Evolutionary conservation across 192 early-diverging fungal genomes (phyloP).

Genomic region (Coemansia sp.): DNA sequence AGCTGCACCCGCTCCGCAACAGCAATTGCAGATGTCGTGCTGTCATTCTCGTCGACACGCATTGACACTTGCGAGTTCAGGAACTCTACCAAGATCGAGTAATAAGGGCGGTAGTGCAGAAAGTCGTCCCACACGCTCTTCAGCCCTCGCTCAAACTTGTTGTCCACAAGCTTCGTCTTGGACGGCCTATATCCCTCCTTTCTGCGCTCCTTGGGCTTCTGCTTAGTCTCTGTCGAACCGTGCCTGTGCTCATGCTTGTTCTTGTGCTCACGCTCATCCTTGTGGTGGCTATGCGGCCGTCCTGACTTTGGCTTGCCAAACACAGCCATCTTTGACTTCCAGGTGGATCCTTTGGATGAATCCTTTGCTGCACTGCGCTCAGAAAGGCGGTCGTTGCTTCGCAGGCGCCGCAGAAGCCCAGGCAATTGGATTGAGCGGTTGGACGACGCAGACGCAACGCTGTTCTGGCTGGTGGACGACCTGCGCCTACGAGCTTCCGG

Average conservation of each 20-base stretch:
- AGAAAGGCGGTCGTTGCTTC: conserved; percentile 25
- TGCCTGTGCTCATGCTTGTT: background rate
- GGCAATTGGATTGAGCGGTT: conserved; percentile 31
- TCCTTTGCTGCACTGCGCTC: background rate
- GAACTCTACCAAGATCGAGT: conserved; percentile 53
- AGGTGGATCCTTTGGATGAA: conserved; percentile 2
- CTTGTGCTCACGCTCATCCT: background rate
- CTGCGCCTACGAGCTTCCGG: conserved; percentile 1
- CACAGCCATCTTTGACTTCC: conserved; percentile 19
- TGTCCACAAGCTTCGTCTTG: conserved; percentile 18
- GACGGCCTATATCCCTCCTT: conserved; percentile 28
- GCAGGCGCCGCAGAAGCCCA: conserved; percentile 31
- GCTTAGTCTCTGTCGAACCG: background rate
- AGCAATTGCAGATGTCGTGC: conserved; percentile 44
- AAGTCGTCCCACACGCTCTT: conserved; percentile 53
- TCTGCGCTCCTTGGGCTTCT: conserved; percentile 15
- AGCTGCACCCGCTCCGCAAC: conserved; percentile 48
- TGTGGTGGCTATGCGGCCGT: background rate
- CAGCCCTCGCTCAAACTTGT: conserved; percentile 51
- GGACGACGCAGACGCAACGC: conserved; percentile 30
- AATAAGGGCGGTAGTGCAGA: conserved; percentile 41
- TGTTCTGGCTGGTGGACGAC: conserved; percentile 22
- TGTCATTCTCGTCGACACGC: conserved; percentile 49
- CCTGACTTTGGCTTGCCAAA: background rate
- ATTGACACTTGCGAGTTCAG: conserved; percentile 57